Percentiles rank a stretch among this genome's conserved stretches.
Evolutionary conservation across 345 rosid species (phyloP).

Genomic region (Salix viminalis): DNA sequence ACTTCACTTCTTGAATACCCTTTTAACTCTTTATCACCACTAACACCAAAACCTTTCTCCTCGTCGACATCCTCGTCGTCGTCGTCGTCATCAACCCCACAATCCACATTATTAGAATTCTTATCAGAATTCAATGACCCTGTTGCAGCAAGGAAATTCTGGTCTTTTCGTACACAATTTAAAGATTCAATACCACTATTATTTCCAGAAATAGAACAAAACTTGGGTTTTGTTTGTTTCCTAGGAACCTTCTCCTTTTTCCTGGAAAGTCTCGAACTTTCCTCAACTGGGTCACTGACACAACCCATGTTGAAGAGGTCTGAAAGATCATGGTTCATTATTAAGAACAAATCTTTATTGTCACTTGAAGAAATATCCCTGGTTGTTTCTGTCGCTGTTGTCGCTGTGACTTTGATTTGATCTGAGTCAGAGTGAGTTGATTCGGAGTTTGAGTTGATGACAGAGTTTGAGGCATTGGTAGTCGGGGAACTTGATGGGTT

Average conservation of each 20-base stretch:
- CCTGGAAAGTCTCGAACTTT: slow-evolving; percentile 18
- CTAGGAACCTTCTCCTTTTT: slow-evolving; percentile 43
- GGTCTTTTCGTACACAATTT: slow-evolving; percentile 22
- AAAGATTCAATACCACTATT: not conserved
- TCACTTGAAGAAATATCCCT: slow-evolving; percentile 1
- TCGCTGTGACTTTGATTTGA: slow-evolving; percentile 8
- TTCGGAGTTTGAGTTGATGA: slow-evolving; percentile 8
- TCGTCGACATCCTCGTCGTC: slow-evolving; percentile 28
- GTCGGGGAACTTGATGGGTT: slow-evolving; percentile 21
- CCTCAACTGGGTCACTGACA: not conserved
- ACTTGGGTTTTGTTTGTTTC: slow-evolving; percentile 79
- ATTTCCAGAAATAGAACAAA: slow-evolving; percentile 36
- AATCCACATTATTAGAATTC: slow-evolving; percentile 18
- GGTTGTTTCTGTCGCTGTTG: slow-evolving; percentile 12
- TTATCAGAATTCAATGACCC: slow-evolving; percentile 30
- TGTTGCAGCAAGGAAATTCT: slow-evolving; percentile 25
- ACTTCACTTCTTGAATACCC: slow-evolving; percentile 93
- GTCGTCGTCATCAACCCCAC: slow-evolving; percentile 18
- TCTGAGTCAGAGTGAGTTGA: slow-evolving; percentile 32
- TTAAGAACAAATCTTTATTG: slow-evolving; percentile 48
- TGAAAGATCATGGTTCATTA: slow-evolving; percentile 65
- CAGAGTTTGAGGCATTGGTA: slow-evolving; percentile 38
- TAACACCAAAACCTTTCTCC: slow-evolving; percentile 13
- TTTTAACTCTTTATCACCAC: slow-evolving; percentile 45
- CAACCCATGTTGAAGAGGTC: slow-evolving; percentile 71